Conservation (phyloP, 345 rosid genomes). For the Eucalyptus pauciflora region DNA sequence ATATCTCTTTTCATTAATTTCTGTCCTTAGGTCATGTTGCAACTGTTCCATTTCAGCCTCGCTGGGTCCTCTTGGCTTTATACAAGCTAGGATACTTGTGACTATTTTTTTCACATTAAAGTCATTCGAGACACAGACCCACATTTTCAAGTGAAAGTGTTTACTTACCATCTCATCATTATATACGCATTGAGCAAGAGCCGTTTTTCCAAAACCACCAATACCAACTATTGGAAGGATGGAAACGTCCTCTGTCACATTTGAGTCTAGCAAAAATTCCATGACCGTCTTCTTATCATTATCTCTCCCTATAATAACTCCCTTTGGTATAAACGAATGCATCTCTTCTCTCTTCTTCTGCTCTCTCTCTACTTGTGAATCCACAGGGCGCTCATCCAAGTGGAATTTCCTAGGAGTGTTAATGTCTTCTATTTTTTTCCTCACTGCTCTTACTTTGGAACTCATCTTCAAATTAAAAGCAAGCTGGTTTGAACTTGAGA, state of each 20-base stretch:
- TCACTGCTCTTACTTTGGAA: background rate
- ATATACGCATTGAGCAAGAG: accelerated
- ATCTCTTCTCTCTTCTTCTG: background rate
- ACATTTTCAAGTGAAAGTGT: accelerated
- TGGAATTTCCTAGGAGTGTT: background rate
- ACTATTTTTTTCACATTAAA: background rate
- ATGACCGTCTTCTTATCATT: background rate
- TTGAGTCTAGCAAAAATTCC: background rate
- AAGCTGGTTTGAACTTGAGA: background rate
- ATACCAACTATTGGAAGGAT: background rate
- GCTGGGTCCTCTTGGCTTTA: too few relatives aligned
- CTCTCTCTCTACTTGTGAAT: background rate
- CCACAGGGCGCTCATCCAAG: background rate
- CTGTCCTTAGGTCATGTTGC: accelerated
- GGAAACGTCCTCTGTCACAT: accelerated
- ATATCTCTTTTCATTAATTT: background rate
- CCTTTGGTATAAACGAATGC: background rate
- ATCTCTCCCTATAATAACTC: background rate
- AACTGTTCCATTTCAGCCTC: accelerated
- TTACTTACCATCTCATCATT: accelerated
- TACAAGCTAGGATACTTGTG: accelerated
- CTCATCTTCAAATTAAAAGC: background rate
- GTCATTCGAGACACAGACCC: accelerated
- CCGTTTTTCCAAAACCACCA: background rate
- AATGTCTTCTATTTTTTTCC: background rate